These are phyloP conservation scores for Verticillium alfalfae DNA, from an alignment of 2,329 filamentous ascomycete genomes.

Conservation along the genomic window DNA sequence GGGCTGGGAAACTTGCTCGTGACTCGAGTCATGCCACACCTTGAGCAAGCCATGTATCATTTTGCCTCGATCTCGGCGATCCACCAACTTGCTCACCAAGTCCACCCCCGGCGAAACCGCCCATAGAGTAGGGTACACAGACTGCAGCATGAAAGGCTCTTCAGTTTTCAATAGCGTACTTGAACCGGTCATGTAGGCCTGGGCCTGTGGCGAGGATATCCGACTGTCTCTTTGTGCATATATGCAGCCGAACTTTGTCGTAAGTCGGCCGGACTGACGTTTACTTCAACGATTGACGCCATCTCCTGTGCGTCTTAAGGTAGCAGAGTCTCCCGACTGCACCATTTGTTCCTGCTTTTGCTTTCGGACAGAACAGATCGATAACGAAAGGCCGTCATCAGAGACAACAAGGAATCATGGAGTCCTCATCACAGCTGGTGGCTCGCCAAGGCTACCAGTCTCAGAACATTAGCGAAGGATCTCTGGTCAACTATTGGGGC, in stretches of 20 bases:
- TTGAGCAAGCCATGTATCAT: not conserved
- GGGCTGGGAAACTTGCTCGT: not conserved
- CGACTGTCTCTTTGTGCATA: no score
- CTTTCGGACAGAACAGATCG: no score
- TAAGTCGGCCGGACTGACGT: no score
- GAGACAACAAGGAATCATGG: slow-evolving; percentile 1
- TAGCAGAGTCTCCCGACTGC: no score
- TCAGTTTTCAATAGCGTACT: not conserved
- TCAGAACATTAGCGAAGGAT: slow-evolving; percentile 21
- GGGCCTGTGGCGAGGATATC: not conserved
- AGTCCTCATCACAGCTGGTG: slow-evolving; percentile 5
- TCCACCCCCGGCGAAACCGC: not conserved
- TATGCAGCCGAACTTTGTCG: no score
- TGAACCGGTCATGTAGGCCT: not conserved
- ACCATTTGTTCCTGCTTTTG: no score
- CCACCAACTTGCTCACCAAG: not conserved
- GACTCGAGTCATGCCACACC: not conserved
- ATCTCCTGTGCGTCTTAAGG: no score
- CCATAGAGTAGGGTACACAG: not conserved
- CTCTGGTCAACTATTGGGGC: slow-evolving; percentile 37
- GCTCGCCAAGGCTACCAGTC: slow-evolving; percentile 34
- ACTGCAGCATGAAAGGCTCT: not conserved
- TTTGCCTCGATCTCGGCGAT: not conserved
- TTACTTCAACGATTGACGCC: no score
- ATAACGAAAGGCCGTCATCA: not conserved